These are phyloP conservation scores for Emericellopsis terricola DNA, from an alignment of 495 filamentous ascomycete genomes.

Conservation along the genomic window DNA sequence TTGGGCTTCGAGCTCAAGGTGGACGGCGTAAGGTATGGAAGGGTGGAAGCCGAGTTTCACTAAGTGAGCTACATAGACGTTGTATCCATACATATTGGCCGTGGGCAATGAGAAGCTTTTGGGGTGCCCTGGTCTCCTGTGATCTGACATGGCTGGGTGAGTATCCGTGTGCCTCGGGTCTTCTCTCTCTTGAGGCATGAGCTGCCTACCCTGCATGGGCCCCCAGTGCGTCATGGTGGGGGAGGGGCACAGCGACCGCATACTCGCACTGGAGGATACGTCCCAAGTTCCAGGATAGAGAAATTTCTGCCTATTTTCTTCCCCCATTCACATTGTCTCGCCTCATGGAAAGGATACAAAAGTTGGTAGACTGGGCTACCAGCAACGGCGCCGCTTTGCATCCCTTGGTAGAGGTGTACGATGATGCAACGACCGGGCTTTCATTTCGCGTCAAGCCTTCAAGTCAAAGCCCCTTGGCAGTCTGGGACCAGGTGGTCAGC, in stretches of 20 bases:
- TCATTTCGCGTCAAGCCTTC: constrained; percentile 23
- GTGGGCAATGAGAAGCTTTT: too few species aligned
- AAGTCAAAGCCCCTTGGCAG: constrained; percentile 3
- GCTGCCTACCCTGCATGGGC: too few species aligned
- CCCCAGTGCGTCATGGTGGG: too few species aligned
- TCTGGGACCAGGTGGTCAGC: constrained; percentile 16
- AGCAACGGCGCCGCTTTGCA: constrained; percentile 19
- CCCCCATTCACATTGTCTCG: not conserved
- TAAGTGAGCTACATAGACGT: constrained; percentile 4
- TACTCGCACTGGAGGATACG: too few species aligned
- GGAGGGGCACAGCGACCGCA: too few species aligned
- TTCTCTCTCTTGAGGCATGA: too few species aligned
- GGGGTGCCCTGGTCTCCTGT: too few species aligned
- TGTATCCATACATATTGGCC: too few species aligned
- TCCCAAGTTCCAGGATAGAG: not conserved
- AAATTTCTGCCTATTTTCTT: not conserved
- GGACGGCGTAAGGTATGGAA: constrained; percentile 51
- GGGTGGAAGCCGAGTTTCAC: constrained; percentile 55
- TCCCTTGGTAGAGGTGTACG: constrained; percentile 23
- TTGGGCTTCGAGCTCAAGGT: constrained; percentile 57
- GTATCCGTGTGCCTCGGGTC: too few species aligned
- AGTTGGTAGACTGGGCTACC: constrained; percentile 16
- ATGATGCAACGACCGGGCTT: constrained; percentile 19
- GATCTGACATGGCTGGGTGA: too few species aligned
- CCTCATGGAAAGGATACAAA: too few species aligned